Evolutionary conservation across 2,329 filamentous ascomycete species (phyloP), one percentile per base, ranked within the genome.

Genomic region (Arachnomyces sp.): DNA sequence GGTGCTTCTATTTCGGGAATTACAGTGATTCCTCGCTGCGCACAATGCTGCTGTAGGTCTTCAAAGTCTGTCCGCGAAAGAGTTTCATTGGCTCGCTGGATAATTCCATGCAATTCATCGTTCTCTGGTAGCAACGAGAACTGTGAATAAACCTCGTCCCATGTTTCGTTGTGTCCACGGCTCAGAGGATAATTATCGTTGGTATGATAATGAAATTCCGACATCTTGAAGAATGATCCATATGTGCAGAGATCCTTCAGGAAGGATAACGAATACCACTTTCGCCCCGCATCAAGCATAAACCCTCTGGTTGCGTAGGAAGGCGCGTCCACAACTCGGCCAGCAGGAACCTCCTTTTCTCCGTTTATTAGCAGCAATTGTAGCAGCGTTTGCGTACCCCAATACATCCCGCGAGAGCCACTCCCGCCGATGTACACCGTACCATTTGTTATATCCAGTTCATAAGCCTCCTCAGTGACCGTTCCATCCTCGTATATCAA

Each of bases 141-240:
- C 4, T 73, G 64, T 2, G 75, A 69, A 44, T 78, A 78, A 1
- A 78, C 61, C 8, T 68, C 56, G 18, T 72, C 52, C 39, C 67
- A 71, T 0, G 63, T 65, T 35, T 73, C 67, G 13, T 64, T 61
- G 3, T 62, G 65, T 34, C 77, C 76, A 13, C 68, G 62, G 15
- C 63, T 59, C 1, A 68, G 59, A 28, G 73, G 74, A 32, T 72
- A 68, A 47, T 78, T 78, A 51, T 80, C 76, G 44, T 69, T 75
- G 3, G 77, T 62, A 50, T 80, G 76, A 13, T 78, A 55, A 33
- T 79, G 76, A 38, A 79, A 72, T 1, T 69, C 69, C 45, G 77
- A 78, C 46, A 78, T 69, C 50, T 79, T 80, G 60, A 76, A 79
- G 52, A 74, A 78, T 18, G 74, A 78, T 45, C 76, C 70, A 53